Conservation (phyloP, 2,329 filamentous ascomycete species). For the Colletotrichum sp. region DNA sequence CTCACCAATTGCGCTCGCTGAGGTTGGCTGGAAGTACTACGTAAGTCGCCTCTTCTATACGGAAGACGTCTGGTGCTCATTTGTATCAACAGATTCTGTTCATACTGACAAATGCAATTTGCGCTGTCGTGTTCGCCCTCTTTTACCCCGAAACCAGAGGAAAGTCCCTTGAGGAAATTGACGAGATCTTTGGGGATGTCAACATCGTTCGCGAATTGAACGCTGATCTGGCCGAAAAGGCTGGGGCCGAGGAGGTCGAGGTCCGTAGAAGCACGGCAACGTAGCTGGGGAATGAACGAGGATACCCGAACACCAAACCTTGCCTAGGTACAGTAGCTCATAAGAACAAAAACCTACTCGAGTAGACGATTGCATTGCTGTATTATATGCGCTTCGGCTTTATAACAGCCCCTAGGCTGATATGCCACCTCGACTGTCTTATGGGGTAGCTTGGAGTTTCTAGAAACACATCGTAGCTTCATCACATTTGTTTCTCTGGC, state of each 20-base stretch:
- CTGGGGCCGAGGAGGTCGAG: conserved; percentile 20
- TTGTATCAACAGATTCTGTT: conserved; percentile 36
- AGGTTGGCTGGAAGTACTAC: conserved; percentile 46
- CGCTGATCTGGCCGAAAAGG: conserved; percentile 23
- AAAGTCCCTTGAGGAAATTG: conserved; percentile 45
- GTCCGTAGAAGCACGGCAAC: background rate
- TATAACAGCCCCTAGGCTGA: background rate
- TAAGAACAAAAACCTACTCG: background rate
- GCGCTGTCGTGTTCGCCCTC: conserved; percentile 26
- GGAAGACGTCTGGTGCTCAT: background rate
- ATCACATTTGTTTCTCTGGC: background rate
- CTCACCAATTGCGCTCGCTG: conserved; percentile 41
- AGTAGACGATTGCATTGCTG: background rate
- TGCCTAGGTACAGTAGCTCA: background rate
- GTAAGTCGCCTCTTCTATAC: conserved; percentile 24
- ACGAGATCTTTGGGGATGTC: conserved; percentile 44
- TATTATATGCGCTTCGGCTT: background rate
- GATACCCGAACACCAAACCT: background rate
- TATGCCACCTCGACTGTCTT: background rate
- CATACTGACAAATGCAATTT: conserved; percentile 41
- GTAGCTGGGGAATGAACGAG: background rate
- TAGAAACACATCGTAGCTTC: background rate
- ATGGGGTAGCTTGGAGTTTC: background rate
- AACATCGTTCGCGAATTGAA: conserved; percentile 28
- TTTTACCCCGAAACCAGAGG: conserved; percentile 25